Base-by-base conservation (phyloP, 768 basidiomycete species). In the Hebeloma cylindrosporum region DNA sequence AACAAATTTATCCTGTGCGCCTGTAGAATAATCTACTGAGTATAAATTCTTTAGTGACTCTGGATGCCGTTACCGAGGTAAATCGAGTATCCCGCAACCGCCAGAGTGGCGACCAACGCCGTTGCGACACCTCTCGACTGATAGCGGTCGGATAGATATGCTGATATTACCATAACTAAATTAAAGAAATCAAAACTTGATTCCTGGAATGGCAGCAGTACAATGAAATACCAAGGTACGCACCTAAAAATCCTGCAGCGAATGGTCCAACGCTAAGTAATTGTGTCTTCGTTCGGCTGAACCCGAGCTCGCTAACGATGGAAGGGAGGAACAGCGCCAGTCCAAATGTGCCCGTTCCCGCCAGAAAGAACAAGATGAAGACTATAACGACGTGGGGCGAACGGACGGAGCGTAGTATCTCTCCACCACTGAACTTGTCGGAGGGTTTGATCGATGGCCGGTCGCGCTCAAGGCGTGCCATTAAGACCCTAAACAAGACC, bases 201-300 rank as follows among this genome's bases (percentile, higher is more conserved):
- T 7, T 7, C 14, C 10, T 17, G 9, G 14, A 22, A 16, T 5
- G 21, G 11, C 5, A 5, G 5, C 18, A 18, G 2, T 34, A 18
- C 10, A 5, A 28, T 0, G n/a, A n/a, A n/a, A n/a, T n/a, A n/a
- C n/a, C n/a, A n/a, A n/a, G n/a, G n/a, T n/a, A 50, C 67, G 16
- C 35, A 70, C 69, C 53, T 38, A 66, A 56, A 47, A 69, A 70
- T 4, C 62, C 64, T 6, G 53, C 62, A 23, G 61, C 69, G 38
- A 69, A 70, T 1, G 69, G 69, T 1, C 66, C 66, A 7, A 69
- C 69, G 32, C 66, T 69, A 10, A 70, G 60, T 4, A 70, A 40
- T 43, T 70, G 69, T 7, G 64, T 60, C 42, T 59, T 59, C 20
- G 48, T 57, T 2, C 63, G 37, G 18, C 56, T 62, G 46, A 68